Conservation (phyloP, 2,329 filamentous ascomycete genomes). For the Venturia carpophila region DNA sequence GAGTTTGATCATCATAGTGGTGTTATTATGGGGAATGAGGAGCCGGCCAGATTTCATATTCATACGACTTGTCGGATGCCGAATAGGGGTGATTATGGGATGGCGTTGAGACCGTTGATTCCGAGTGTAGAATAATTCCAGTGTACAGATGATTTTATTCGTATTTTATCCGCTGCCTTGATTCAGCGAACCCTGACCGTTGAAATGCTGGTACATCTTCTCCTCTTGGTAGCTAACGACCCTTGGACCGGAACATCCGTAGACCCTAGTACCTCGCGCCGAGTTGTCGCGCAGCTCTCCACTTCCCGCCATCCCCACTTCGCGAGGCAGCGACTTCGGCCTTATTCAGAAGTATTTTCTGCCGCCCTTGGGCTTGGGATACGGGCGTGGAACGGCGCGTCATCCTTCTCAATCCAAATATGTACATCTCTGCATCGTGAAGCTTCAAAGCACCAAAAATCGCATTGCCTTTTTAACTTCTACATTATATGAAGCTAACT, state of each 20-base stretch:
- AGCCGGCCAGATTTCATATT: constrained; percentile 71
- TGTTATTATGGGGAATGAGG: constrained; percentile 64
- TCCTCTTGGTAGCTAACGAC: neutral
- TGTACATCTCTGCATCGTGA: neutral
- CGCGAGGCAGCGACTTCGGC: neutral
- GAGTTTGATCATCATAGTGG: constrained; percentile 78
- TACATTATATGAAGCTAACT: neutral
- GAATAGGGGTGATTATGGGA: constrained; percentile 70
- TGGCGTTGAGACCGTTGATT: constrained; percentile 33
- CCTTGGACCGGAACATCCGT: neutral
- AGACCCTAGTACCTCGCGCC: too few species aligned
- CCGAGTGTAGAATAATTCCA: constrained; percentile 13
- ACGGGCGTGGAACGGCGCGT: neutral
- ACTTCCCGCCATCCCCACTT: neutral
- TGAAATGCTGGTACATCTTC: neutral
- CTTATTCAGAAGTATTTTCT: neutral
- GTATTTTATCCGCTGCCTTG: neutral
- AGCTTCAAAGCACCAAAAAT: neutral
- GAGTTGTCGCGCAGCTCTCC: neutral
- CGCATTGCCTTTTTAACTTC: neutral
- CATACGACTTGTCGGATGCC: constrained; percentile 66
- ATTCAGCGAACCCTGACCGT: neutral
- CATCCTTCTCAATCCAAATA: neutral
- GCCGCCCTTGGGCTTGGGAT: neutral
- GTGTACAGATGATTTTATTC: too few species aligned